A percentile compares a stretch with the other conserved stretches of the same genome.
Evolutionary conservation across 2,329 filamentous ascomycete species (phyloP).

Genomic region (Venturiaceae sp.): DNA sequence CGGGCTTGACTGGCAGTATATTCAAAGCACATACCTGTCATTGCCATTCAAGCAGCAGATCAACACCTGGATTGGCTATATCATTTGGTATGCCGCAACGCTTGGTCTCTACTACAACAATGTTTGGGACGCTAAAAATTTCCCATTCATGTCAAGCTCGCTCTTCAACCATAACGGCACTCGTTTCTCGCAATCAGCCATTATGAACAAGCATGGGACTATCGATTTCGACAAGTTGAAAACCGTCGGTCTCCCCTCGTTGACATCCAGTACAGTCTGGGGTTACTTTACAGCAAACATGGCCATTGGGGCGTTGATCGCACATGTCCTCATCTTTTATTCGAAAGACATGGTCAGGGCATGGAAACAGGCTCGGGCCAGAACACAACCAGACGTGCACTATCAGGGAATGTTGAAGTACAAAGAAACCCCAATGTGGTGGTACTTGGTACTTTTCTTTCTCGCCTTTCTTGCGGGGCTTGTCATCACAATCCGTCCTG

Average conservation of each 20-base stretch:
- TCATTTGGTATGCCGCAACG: constrained; percentile 12
- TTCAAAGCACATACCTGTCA: not conserved
- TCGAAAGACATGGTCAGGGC: constrained; percentile 26
- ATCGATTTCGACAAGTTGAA: not conserved
- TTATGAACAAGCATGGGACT: not conserved
- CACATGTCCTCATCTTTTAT: constrained; percentile 5
- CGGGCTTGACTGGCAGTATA: constrained; percentile 16
- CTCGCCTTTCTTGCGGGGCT: constrained; percentile 31
- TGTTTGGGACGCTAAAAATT: constrained; percentile 8
- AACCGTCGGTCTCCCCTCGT: not conserved
- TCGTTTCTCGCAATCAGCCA: not conserved
- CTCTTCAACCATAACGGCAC: constrained; percentile 6
- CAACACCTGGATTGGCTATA: constrained; percentile 3
- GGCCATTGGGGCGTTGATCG: not conserved
- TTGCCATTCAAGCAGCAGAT: constrained; percentile 1
- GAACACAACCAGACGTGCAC: constrained; percentile 22
- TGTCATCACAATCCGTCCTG: constrained; percentile 16
- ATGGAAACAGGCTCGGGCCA: constrained; percentile 16
- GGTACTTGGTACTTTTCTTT: constrained; percentile 42
- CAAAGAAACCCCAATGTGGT: constrained; percentile 24
- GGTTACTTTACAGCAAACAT: constrained; percentile 1
- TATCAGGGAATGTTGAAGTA: constrained; percentile 20
- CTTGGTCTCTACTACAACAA: constrained; percentile 10
- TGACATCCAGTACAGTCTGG: not conserved
- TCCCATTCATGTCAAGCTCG: constrained; percentile 10